These are phyloP conservation scores for Yarrowia keelungensis DNA, from an alignment of 805 yeast species.

Conservation along the genomic window DNA sequence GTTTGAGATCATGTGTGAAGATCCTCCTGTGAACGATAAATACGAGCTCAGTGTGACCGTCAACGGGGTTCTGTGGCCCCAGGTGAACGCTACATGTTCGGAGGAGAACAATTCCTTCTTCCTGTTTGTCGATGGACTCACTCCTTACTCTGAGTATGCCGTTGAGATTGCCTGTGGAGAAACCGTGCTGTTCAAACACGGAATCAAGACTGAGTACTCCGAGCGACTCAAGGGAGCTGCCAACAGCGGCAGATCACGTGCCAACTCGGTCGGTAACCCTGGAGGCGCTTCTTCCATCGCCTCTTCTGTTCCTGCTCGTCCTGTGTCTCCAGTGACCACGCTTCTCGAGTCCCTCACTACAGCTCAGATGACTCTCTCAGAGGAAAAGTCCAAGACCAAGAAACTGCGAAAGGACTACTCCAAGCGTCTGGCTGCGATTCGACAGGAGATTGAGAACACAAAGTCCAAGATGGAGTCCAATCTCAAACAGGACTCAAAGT, in stretches of 20 bases:
- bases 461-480: constrained; percentile 57
- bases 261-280: constrained; percentile 25
- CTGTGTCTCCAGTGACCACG: constrained; percentile 66
- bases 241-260: constrained; percentile 24
- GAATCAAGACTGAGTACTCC: constrained; percentile 59
- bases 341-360: constrained; percentile 70
- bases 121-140: constrained; percentile 68
- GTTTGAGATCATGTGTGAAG: constrained; percentile 40
- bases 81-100: constrained; percentile 56
- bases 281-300: not conserved
- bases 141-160: constrained; percentile 69
- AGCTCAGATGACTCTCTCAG: constrained; percentile 63
- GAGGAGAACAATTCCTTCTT: constrained; percentile 8
- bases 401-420: constrained; percentile 64
- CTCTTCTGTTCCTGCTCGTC: constrained; percentile 46
- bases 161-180: constrained; percentile 55
- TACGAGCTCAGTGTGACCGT: constrained; percentile 53
- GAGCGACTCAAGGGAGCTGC: constrained; percentile 52
- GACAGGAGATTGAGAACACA: constrained; percentile 63
- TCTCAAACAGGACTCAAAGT: constrained; percentile 64
- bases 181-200: constrained; percentile 41
- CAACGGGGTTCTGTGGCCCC: constrained; percentile 75
- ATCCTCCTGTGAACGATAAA: constrained; percentile 50
- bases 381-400: constrained; percentile 64
- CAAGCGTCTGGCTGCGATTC: constrained; percentile 59